These are phyloP conservation scores for Sindora glabra DNA, from an alignment of 306 rosid genomes.

Conservation along the genomic window DNA sequence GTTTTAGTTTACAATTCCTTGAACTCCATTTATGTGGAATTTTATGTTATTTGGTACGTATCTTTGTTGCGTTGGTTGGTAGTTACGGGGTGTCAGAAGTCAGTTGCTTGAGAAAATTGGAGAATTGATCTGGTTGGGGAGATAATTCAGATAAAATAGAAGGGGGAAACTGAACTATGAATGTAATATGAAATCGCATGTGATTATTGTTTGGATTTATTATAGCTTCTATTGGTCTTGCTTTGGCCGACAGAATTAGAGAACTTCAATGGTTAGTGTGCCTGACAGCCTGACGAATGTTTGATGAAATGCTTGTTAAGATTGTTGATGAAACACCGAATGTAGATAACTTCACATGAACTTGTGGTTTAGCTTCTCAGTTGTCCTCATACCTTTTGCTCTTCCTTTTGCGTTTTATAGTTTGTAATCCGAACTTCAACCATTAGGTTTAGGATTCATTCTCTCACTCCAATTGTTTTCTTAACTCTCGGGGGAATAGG, in stretches of 20 bases:
- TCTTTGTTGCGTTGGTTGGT: neutral
- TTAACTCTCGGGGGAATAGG: too few relatives aligned
- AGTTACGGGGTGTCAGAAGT: neutral
- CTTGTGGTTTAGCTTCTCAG: neutral
- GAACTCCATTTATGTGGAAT: neutral
- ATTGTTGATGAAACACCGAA: constrained; percentile 5
- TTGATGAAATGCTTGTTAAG: constrained; percentile 14
- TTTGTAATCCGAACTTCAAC: neutral
- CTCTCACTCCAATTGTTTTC: too few relatives aligned
- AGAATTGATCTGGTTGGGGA: neutral
- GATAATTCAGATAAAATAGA: too few relatives aligned
- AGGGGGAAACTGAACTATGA: neutral
- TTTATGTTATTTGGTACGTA: too few relatives aligned
- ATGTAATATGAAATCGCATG: neutral
- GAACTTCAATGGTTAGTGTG: neutral
- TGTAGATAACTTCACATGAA: neutral
- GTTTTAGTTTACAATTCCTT: neutral
- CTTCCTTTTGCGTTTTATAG: neutral
- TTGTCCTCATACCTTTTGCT: too few relatives aligned
- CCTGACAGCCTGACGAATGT: neutral
- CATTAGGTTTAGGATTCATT: neutral
- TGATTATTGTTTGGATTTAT: neutral
- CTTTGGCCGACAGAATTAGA: too few relatives aligned
- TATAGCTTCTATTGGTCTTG: too few relatives aligned
- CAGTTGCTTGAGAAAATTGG: neutral